These are phyloP conservation scores for Przewalskia tangutica DNA, from an alignment of 257 asterid species.

Conservation along the genomic window DNA sequence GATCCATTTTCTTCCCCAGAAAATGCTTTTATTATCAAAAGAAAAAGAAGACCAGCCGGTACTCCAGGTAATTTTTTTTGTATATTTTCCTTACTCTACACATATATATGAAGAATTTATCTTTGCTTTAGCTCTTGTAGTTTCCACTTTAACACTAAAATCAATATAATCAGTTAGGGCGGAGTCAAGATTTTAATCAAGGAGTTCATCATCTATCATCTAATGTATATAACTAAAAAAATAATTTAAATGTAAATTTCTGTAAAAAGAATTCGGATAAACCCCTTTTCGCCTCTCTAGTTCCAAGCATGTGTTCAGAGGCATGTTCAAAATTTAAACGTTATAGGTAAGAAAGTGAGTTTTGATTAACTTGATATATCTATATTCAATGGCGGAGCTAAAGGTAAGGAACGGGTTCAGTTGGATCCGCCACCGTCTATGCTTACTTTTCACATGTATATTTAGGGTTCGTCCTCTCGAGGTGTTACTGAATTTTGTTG, in stretches of 20 bases:
- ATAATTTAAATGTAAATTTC: too few species aligned
- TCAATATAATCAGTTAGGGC: too few species aligned
- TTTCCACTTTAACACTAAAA: not conserved
- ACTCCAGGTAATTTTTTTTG: slow-evolving; percentile 21
- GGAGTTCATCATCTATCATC: too few species aligned
- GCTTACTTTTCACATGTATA: too few species aligned
- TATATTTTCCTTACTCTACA: not conserved
- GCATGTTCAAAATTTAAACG: not conserved
- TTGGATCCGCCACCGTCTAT: not conserved
- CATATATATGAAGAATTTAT: not conserved
- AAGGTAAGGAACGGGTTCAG: not conserved
- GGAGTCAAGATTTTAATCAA: not conserved
- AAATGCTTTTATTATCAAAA: slow-evolving; percentile 18
- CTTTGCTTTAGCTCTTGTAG: not conserved
- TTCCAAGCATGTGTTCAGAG: not conserved
- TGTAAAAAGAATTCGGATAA: not conserved
- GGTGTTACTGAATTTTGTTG: not conserved
- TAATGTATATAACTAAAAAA: too few species aligned
- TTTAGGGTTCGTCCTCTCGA: not conserved
- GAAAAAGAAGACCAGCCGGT: slow-evolving; percentile 35
- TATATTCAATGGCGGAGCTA: not conserved
- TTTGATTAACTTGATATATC: not conserved
- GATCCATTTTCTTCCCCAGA: slow-evolving; percentile 13
- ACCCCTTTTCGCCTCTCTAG: not conserved
- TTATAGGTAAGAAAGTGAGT: not conserved